These are phyloP conservation scores for Picocystis salinarum DNA, from an alignment of 139 green algal species.

Conservation along the genomic window DNA sequence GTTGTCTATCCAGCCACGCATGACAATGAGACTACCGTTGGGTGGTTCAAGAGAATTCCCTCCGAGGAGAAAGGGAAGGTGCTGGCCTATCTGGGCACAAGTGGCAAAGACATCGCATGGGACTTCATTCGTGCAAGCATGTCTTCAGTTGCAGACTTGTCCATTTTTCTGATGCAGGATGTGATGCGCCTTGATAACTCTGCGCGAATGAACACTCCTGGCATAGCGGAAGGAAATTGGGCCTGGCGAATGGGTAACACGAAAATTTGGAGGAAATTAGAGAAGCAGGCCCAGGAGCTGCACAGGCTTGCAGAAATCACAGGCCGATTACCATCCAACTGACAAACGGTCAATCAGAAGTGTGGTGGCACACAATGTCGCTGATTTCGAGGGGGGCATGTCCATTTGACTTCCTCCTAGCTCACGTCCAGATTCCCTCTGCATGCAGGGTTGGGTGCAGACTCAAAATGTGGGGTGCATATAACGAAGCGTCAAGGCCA, in stretches of 20 bases:
- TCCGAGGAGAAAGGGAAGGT: conserved; percentile 15
- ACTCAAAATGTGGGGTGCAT: no score
- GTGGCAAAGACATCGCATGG: conserved; percentile 52
- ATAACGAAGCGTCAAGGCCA: no score
- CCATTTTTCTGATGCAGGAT: conserved; percentile 82
- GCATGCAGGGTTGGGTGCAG: no score
- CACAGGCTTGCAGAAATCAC: no score
- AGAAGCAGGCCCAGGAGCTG: no score
- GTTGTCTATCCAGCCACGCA: conserved; percentile 69
- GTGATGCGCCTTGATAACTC: conserved; percentile 83
- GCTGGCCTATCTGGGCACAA: conserved; percentile 38
- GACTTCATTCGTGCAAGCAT: conserved; percentile 56
- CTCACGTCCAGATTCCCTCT: no score
- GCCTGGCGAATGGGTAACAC: conserved; percentile 45
- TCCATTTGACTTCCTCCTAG: no score
- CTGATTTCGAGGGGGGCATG: no score
- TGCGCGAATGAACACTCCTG: conserved; percentile 83
- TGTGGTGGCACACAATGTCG: no score
- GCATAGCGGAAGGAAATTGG: conserved; percentile 71
- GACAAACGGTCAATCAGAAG: no score
- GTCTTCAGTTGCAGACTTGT: conserved; percentile 39
- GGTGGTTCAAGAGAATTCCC: neutral
- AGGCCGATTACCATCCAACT: no score
- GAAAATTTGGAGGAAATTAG: conserved; percentile 39
- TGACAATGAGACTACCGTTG: conserved; percentile 55